phyloP scores from a whole-genome alignment of 208 protist genomes.

The Crithidia thermophila region DNA sequence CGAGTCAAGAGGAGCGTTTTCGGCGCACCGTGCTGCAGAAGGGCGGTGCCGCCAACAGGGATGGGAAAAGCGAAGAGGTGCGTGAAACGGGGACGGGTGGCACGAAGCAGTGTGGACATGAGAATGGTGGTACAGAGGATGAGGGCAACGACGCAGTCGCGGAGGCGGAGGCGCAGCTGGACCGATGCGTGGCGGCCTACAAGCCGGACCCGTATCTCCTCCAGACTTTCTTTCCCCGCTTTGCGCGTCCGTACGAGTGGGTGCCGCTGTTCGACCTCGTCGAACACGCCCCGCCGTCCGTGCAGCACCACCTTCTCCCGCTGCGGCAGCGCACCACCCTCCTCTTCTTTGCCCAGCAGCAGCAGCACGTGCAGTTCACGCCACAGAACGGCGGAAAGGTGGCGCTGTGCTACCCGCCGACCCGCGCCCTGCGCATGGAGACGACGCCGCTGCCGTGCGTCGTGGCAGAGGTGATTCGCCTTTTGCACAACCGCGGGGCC shows the following conservation, averaged over 20 bases:
- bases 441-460: constrained; percentile 31
- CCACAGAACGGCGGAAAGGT: constrained; percentile 41
- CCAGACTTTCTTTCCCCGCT: constrained; percentile 26
- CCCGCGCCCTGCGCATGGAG: constrained; percentile 10
- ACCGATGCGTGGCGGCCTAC: constrained; percentile 32
- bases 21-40: background rate
- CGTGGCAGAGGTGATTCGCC: constrained; percentile 10
- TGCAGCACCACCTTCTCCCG: constrained; percentile 35
- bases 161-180: background rate
- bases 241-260: constrained; percentile 32
- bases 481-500: constrained; percentile 1
- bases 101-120: too few relatives aligned
- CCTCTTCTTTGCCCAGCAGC: constrained; percentile 70
- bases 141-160: background rate
- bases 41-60: background rate
- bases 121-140: too few relatives aligned
- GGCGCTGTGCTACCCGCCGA: constrained; percentile 6
- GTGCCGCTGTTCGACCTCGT: constrained; percentile 37
- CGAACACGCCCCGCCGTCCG: constrained; percentile 20
- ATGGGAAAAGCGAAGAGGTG: too few relatives aligned
- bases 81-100: too few relatives aligned
- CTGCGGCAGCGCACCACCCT: constrained; percentile 37
- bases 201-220: constrained; percentile 48
- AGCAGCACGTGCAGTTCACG: constrained; percentile 61
- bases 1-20: background rate